Conservation (phyloP, 179 eudicot species). For the Silene vulgaris region DNA sequence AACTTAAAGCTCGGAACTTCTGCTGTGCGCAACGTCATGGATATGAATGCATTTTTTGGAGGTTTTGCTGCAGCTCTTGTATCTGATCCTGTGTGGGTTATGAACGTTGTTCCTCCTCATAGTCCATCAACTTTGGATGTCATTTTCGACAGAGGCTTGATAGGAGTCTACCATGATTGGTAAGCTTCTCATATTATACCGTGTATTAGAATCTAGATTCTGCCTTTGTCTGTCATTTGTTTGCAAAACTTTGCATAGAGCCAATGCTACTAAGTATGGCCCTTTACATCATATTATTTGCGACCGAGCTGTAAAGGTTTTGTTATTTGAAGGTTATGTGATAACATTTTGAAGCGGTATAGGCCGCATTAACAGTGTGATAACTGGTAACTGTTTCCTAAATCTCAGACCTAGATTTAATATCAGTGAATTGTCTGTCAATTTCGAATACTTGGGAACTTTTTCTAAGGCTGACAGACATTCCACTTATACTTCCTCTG, state of each 20-base stretch:
- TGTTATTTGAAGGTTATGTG: too few species aligned
- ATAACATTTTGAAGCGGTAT: too few species aligned
- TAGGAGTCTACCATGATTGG: slow-evolving; percentile 92
- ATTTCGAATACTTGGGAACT: too few species aligned
- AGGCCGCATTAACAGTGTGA: too few species aligned
- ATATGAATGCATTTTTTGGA: slow-evolving; percentile 92
- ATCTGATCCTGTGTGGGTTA: slow-evolving; percentile 92
- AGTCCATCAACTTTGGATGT: slow-evolving; percentile 70
- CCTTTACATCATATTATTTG: too few species aligned
- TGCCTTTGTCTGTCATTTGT: slow-evolving; percentile 8
- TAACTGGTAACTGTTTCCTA: too few species aligned
- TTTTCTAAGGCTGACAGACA: too few species aligned
- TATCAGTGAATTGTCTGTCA: not conserved
- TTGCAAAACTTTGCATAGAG: not conserved
- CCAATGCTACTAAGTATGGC: too few species aligned
- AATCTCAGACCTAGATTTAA: not conserved
- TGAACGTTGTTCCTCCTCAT: slow-evolving; percentile 86
- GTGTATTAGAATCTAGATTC: not conserved
- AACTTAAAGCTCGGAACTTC: slow-evolving; percentile 67
- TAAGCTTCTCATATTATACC: slow-evolving; percentile 33
- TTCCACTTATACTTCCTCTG: too few species aligned
- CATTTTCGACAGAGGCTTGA: slow-evolving; percentile 83
- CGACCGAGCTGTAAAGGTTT: too few species aligned
- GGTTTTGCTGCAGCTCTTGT: slow-evolving; percentile 89
- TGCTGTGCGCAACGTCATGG: slow-evolving; percentile 83